Percentiles rank a stretch among this genome's conserved stretches.
Evolutionary conservation across 441 rosid species (phyloP).

Genomic region (Capsella rubella): DNA sequence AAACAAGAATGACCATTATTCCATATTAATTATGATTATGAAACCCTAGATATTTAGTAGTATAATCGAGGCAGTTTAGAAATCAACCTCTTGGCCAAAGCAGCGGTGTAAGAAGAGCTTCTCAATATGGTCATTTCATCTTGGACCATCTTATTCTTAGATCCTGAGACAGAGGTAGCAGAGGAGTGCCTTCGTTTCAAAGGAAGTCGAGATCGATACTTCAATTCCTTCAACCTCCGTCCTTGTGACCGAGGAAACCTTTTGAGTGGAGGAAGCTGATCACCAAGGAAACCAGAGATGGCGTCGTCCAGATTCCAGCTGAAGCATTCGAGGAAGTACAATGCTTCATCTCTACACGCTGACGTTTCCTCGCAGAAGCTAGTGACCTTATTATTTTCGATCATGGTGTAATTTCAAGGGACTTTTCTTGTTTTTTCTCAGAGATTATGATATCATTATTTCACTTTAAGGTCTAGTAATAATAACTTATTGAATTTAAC

Average conservation of each 20-base stretch:
- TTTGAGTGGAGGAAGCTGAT: constrained; percentile 11
- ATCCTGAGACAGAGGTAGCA: neutral
- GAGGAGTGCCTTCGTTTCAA: constrained; percentile 6
- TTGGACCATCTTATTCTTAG: neutral
- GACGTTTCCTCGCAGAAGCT: constrained; percentile 32
- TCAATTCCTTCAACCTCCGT: too few species aligned
- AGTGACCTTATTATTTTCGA: neutral
- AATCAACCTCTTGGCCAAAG: neutral
- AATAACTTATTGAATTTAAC: neutral
- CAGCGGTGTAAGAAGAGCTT: neutral
- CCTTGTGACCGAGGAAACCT: too few species aligned
- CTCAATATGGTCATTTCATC: constrained; percentile 12
- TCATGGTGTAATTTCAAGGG: neutral
- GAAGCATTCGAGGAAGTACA: constrained; percentile 34
- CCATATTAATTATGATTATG: neutral
- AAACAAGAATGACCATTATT: neutral
- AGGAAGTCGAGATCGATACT: constrained; percentile 12
- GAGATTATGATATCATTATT: neutral
- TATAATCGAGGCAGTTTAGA: too few species aligned
- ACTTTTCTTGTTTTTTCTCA: neutral
- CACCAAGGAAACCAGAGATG: constrained; percentile 28
- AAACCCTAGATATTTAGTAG: neutral
- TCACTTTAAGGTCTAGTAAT: neutral
- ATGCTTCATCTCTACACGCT: constrained; percentile 12
- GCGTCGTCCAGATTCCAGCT: constrained; percentile 27